phyloP scores from a whole-genome alignment of 176 grass and related monocot species.

The Aegilops sharonensis region DNA sequence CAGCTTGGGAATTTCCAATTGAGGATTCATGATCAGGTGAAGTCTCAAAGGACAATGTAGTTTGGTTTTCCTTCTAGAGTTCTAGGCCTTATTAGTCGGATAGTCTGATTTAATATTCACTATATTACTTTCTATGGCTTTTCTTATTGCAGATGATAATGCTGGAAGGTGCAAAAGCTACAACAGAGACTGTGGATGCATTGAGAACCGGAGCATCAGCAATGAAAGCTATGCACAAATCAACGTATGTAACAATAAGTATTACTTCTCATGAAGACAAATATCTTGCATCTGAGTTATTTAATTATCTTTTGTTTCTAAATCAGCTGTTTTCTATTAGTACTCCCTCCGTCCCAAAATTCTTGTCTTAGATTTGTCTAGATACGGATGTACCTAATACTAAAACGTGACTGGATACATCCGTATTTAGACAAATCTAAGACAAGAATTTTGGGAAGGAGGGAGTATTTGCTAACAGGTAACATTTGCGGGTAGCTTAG shows the following conservation, averaged over 20 bases:
- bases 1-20: constrained; percentile 99
- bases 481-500: background rate
- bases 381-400: no score
- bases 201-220: constrained; percentile 91
- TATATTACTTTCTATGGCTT: constrained; percentile 7
- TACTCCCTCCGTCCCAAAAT: no score
- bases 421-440: no score
- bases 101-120: constrained; percentile 2
- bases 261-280: constrained; percentile 6
- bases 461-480: background rate
- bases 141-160: constrained; percentile 81
- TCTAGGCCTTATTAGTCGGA: background rate
- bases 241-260: constrained; percentile 61
- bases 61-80: constrained; percentile 8
- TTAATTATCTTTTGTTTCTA: background rate
- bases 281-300: background rate
- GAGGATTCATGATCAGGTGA: constrained; percentile 97
- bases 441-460: no score
- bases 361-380: no score
- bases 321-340: background rate
- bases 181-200: constrained; percentile 93
- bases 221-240: constrained; percentile 95
- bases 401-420: no score
- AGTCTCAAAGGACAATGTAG: constrained; percentile 5
- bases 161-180: constrained; percentile 97